These are phyloP conservation scores for Talaromyces liani DNA, from an alignment of 495 filamentous ascomycete species.

Conservation along the genomic window DNA sequence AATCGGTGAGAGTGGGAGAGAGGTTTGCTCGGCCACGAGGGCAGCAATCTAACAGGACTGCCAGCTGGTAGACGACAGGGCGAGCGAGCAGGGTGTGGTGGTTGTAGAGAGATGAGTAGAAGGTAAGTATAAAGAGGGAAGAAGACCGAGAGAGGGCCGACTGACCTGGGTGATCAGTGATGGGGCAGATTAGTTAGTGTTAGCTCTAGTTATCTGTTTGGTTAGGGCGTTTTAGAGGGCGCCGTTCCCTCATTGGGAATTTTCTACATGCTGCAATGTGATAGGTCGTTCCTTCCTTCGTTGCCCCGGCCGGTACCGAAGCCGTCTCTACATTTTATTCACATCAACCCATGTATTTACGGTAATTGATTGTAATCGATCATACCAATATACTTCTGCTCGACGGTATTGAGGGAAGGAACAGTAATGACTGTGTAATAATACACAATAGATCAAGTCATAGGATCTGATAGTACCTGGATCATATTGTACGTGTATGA, in stretches of 20 bases:
- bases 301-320: slow-evolving; percentile 1
- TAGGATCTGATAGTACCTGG: not conserved
- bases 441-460: not conserved
- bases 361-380: not conserved
- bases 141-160: slow-evolving; percentile 9
- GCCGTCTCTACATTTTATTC: not conserved
- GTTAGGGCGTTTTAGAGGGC: not conserved
- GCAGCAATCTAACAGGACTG: not conserved
- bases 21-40: not conserved
- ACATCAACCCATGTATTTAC: not conserved
- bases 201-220: not conserved
- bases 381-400: not conserved
- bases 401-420: not conserved
- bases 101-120: slow-evolving; percentile 7
- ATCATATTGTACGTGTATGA: not conserved
- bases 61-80: slow-evolving; percentile 3
- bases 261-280: not conserved
- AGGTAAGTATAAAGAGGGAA: slow-evolving; percentile 8
- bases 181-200: slow-evolving; percentile 10
- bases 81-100: slow-evolving; percentile 1
- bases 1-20: not conserved
- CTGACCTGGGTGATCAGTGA: not conserved
- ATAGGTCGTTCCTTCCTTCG: not conserved
- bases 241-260: not conserved
- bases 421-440: not conserved